These are phyloP conservation scores for Martensiomyces pterosporus DNA, from an alignment of 192 early-diverging fungal species.

Conservation along the genomic window DNA sequence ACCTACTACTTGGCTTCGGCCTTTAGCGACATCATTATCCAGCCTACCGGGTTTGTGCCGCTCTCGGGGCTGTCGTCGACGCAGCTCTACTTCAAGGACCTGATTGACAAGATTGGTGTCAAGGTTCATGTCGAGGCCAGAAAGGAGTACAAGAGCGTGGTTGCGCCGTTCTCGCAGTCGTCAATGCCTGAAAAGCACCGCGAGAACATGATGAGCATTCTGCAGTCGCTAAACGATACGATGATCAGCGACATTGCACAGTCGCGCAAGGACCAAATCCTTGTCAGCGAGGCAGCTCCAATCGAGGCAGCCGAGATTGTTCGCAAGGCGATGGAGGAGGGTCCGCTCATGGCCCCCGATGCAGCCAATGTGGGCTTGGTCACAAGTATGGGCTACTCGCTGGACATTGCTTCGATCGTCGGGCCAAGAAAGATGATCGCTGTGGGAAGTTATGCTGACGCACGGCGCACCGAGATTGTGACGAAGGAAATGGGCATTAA, in stretches of 20 bases:
- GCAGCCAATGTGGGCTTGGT: slow-evolving; percentile 53
- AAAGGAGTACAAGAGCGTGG: slow-evolving; percentile 61
- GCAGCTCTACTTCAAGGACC: slow-evolving; percentile 55
- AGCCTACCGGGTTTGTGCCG: slow-evolving; percentile 58
- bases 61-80: slow-evolving; percentile 54
- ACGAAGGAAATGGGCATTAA: not conserved
- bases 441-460: slow-evolving; percentile 6
- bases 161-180: slow-evolving; percentile 51
- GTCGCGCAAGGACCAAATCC: slow-evolving; percentile 19
- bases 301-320: slow-evolving; percentile 28
- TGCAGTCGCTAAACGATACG: slow-evolving; percentile 54
- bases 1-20: slow-evolving; percentile 65
- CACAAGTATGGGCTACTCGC: slow-evolving; percentile 51
- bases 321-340: slow-evolving; percentile 53
- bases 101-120: slow-evolving; percentile 57
- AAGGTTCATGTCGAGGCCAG: slow-evolving; percentile 50
- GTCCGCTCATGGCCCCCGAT: slow-evolving; percentile 52
- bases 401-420: slow-evolving; percentile 39
- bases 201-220: slow-evolving; percentile 54
- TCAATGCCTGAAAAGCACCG: slow-evolving; percentile 51
- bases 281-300: not conserved
- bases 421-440: slow-evolving; percentile 17
- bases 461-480: slow-evolving; percentile 4
- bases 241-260: slow-evolving; percentile 53
- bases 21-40: slow-evolving; percentile 59